These are phyloP conservation scores for Mycena kentingensis DNA, from an alignment of 768 basidiomycete species.

Conservation along the genomic window DNA sequence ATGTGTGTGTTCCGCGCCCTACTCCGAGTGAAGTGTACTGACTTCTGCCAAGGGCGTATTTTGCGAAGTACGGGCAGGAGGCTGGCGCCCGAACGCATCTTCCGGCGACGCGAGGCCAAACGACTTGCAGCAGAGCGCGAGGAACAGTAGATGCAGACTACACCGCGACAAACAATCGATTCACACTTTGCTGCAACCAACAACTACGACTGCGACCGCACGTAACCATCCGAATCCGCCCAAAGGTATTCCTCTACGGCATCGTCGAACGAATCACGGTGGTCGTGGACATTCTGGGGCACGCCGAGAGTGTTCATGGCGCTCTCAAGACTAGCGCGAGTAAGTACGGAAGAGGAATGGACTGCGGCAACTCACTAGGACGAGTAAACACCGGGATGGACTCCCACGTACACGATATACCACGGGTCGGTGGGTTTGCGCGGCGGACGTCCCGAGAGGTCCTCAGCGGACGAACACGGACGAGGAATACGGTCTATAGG, in stretches of 20 bases:
- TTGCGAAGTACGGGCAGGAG: too few relatives aligned
- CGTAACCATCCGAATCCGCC: not conserved
- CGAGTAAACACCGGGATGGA: not conserved
- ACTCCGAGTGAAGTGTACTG: too few relatives aligned
- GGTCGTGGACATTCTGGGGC: not conserved
- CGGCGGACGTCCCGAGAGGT: not conserved
- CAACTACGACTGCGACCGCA: not conserved
- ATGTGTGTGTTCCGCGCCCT: too few relatives aligned
- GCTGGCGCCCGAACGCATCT: too few relatives aligned
- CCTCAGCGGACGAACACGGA: not conserved
- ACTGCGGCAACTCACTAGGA: not conserved
- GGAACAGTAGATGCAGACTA: too few relatives aligned
- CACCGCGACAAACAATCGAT: not conserved
- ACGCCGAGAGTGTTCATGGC: not conserved
- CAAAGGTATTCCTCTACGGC: not conserved
- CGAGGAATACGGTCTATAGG: not conserved
- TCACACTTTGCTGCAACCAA: not conserved
- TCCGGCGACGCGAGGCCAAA: too few relatives aligned
- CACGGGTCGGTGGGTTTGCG: not conserved
- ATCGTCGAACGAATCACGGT: not conserved
- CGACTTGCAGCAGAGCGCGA: too few relatives aligned
- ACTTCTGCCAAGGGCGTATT: too few relatives aligned
- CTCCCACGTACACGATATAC: not conserved
- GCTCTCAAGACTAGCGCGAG: not conserved
- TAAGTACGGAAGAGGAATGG: not conserved